Evolutionary conservation across 495 filamentous ascomycete species (phyloP).

Genomic region (Neurospora hispaniola): DNA sequence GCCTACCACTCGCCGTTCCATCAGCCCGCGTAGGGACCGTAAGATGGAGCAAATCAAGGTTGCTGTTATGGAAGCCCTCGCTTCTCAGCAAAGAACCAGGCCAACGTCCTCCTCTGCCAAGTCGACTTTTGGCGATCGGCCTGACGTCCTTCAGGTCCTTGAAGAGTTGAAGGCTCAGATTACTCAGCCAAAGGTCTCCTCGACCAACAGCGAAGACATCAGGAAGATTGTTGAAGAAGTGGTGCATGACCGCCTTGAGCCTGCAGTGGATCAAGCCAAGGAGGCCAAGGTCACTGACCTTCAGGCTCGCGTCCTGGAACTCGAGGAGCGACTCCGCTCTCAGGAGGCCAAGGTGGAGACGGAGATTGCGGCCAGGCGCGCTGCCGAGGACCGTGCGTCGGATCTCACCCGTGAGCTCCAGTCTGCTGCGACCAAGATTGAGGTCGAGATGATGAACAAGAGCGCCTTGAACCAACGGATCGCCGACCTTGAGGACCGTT

Average conservation of each 20-base stretch:
- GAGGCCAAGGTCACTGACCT: conserved; percentile 29
- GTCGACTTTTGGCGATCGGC: conserved; percentile 14
- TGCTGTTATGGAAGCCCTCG: conserved; percentile 70
- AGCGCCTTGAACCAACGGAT: conserved; percentile 36
- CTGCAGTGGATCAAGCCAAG: conserved; percentile 14
- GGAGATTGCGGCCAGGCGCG: conserved; percentile 28
- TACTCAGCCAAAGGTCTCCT: conserved; percentile 29
- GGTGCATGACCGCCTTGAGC: conserved; percentile 38
- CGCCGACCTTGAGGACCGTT: conserved; percentile 35
- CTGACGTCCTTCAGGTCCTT: conserved; percentile 24
- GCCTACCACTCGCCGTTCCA: conserved; percentile 49
- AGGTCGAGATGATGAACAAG: conserved; percentile 43
- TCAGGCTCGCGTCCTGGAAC: conserved; percentile 26
- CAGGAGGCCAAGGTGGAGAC: conserved; percentile 32
- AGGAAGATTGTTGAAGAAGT: conserved; percentile 49
- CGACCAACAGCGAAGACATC: conserved; percentile 45
- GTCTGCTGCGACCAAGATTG: conserved; percentile 38
- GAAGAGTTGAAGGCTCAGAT: conserved; percentile 42
- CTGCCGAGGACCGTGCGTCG: conserved; percentile 32
- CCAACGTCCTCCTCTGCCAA: conserved; percentile 11
- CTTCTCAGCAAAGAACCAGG: conserved; percentile 40
- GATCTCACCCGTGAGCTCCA: conserved; percentile 35
- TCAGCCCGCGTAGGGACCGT: conserved; percentile 58
- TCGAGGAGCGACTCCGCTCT: conserved; percentile 36
- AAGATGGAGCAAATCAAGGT: conserved; percentile 75